These are phyloP conservation scores for Aspergillus fischeri DNA, from an alignment of 2,329 filamentous ascomycete species.

Conservation along the genomic window DNA sequence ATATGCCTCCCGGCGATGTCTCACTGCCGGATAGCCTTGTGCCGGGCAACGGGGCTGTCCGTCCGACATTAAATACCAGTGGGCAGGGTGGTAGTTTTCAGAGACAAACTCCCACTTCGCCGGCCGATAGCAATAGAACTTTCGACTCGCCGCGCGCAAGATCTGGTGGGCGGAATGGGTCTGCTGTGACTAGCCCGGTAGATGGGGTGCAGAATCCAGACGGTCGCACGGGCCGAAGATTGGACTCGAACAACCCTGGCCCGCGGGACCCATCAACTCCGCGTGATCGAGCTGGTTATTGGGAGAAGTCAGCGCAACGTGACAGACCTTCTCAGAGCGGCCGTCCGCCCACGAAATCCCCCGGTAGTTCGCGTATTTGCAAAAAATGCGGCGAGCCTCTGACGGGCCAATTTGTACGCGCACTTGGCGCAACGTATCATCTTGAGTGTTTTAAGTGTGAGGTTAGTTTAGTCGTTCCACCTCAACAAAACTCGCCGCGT, in stretches of 20 bases:
- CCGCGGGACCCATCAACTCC: conserved; percentile 20
- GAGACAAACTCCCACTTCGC: conserved; percentile 38
- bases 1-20: conserved; percentile 42
- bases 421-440: conserved; percentile 89
- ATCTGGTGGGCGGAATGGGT: conserved; percentile 20
- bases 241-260: conserved; percentile 25
- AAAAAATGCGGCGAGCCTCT: conserved; percentile 85
- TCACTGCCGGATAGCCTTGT: conserved; percentile 39
- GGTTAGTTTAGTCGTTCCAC: conserved; percentile 52
- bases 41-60: conserved; percentile 38
- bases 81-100: conserved; percentile 33
- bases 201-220: conserved; percentile 28
- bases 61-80: conserved; percentile 34
- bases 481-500: neutral
- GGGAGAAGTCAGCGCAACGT: conserved; percentile 31
- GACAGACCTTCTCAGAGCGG: conserved; percentile 36
- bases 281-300: conserved; percentile 27
- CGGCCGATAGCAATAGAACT: conserved; percentile 32
- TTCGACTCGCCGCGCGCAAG: conserved; percentile 35
- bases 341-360: conserved; percentile 35
- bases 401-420: conserved; percentile 93
- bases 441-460: conserved; percentile 97
- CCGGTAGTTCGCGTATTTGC: conserved; percentile 52
- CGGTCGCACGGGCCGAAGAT: conserved; percentile 25
- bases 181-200: conserved; percentile 15